A percentile compares a stretch with the other conserved stretches of the same genome.
Evolutionary conservation across 306 rosid species (phyloP).

Genomic region (Vigna angularis): DNA sequence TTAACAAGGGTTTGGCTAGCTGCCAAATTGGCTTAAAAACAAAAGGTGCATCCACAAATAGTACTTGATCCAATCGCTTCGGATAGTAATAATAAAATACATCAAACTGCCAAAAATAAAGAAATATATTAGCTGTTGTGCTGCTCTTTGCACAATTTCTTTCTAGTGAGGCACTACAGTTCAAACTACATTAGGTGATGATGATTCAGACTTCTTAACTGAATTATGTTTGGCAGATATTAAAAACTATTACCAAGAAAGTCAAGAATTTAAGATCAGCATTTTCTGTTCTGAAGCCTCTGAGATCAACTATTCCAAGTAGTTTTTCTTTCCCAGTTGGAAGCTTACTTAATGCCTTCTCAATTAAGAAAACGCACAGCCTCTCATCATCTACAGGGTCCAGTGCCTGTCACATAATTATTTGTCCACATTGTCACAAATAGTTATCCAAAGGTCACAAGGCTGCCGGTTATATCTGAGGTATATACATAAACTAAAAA

Average conservation of each 20-base stretch:
- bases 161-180: conserved; percentile 25
- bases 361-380: conserved; percentile 80
- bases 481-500: conserved; percentile 3
- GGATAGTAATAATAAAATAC: conserved; percentile 90
- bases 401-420: conserved; percentile 60
- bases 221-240: conserved; percentile 32
- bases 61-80: conserved; percentile 76
- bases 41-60: conserved; percentile 89
- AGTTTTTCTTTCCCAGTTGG: conserved; percentile 78
- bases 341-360: conserved; percentile 79
- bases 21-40: conserved; percentile 92
- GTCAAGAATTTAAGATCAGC: conserved; percentile 79
- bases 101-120: conserved; percentile 73
- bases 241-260: conserved; percentile 66
- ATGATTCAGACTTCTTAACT: conserved; percentile 13
- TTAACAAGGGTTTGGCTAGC: conserved; percentile 77
- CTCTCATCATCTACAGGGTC: conserved; percentile 71
- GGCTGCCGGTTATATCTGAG: background rate
- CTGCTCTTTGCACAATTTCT: conserved; percentile 9
- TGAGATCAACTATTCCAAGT: conserved; percentile 82
- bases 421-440: conserved; percentile 33
- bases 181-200: conserved; percentile 20
- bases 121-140: conserved; percentile 32
- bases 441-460: conserved; percentile 22
- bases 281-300: conserved; percentile 75